phyloP scores from a whole-genome alignment of 345 rosid genomes.

The Euphorbia lathyris region DNA sequence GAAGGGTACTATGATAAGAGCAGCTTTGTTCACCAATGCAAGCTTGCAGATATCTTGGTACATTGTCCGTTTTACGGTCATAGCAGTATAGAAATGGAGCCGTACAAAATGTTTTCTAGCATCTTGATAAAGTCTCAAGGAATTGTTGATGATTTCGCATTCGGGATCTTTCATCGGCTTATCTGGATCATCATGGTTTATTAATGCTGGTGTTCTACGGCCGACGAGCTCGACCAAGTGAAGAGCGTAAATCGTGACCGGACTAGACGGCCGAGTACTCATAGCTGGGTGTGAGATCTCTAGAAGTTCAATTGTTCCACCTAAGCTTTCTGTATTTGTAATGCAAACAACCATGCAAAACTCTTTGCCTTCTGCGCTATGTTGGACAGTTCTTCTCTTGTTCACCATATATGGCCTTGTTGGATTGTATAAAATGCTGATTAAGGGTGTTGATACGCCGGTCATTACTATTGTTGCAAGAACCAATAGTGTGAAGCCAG shows the following conservation, averaged over 20 bases:
- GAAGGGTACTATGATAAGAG: conserved; percentile 60
- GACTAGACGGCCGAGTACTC: conserved; percentile 7
- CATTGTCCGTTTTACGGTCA: conserved; percentile 57
- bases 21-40: conserved; percentile 44
- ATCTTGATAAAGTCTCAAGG: conserved; percentile 43
- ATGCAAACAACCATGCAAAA: conserved; percentile 47
- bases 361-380: conserved; percentile 43
- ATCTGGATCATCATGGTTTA: conserved; percentile 37
- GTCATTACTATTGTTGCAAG: conserved; percentile 33
- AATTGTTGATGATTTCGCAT: conserved; percentile 33
- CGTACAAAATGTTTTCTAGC: conserved; percentile 24
- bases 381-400: conserved; percentile 70
- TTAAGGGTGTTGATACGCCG: conserved; percentile 39
- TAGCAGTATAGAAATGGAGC: conserved; percentile 42
- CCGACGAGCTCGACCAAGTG: conserved; percentile 56
- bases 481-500: conserved; percentile 42
- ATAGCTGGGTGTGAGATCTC: conserved; percentile 10
- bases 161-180: not conserved
- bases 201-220: conserved; percentile 46
- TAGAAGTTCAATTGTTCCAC: conserved; percentile 47
- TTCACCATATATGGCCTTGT: conserved; percentile 62
- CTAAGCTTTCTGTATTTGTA: conserved; percentile 39
- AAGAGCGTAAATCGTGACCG: conserved; percentile 47
- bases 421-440: conserved; percentile 65
- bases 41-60: conserved; percentile 69